These are phyloP conservation scores for Batrachochytrium dendrobatidis DNA, from an alignment of 371 early-diverging fungal species.

Conservation along the genomic window DNA sequence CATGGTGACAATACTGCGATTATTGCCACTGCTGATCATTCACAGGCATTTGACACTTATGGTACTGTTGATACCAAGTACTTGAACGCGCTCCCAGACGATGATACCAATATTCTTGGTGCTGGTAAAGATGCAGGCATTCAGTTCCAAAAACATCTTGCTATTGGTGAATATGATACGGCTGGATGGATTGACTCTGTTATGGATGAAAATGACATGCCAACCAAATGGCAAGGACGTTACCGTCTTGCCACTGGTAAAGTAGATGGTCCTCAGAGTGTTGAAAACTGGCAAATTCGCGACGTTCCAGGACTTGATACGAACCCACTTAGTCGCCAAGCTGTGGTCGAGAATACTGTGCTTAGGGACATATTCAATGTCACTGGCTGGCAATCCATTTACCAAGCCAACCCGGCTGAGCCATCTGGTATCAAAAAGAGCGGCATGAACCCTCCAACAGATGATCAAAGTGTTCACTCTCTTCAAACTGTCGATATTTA, in stretches of 20 bases:
- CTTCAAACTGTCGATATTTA: conserved; percentile 33
- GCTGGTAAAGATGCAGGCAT: conserved; percentile 10
- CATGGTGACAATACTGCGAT: conserved; percentile 49
- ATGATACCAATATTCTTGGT: conserved; percentile 26
- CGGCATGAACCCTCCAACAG: conserved; percentile 13
- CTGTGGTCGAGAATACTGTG: conserved; percentile 17
- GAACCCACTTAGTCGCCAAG: conserved; percentile 22
- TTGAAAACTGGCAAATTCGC: conserved; percentile 48
- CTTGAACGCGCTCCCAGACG: conserved; percentile 20
- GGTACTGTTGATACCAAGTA: conserved; percentile 53
- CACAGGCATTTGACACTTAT: conserved; percentile 65
- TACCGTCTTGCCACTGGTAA: conserved; percentile 58
- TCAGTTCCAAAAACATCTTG: conserved; percentile 44
- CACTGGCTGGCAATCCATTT: conserved; percentile 7
- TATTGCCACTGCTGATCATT: conserved; percentile 65
- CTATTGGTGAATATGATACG: conserved; percentile 55
- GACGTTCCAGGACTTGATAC: conserved; percentile 14
- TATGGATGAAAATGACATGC: conserved; percentile 58
- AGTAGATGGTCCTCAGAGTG: conserved; percentile 48
- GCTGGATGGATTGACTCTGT: conserved; percentile 62
- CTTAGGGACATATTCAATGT: neutral
- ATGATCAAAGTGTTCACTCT: conserved; percentile 25
- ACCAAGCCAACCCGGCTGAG: conserved; percentile 13
- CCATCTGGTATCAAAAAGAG: conserved; percentile 7
- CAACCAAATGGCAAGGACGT: conserved; percentile 51